A percentile compares a stretch with the other conserved stretches of the same genome.
These are phyloP conservation scores for Ilyonectria mors-panacis DNA, from an alignment of 2,329 filamentous ascomycete genomes.

Conservation along the genomic window DNA sequence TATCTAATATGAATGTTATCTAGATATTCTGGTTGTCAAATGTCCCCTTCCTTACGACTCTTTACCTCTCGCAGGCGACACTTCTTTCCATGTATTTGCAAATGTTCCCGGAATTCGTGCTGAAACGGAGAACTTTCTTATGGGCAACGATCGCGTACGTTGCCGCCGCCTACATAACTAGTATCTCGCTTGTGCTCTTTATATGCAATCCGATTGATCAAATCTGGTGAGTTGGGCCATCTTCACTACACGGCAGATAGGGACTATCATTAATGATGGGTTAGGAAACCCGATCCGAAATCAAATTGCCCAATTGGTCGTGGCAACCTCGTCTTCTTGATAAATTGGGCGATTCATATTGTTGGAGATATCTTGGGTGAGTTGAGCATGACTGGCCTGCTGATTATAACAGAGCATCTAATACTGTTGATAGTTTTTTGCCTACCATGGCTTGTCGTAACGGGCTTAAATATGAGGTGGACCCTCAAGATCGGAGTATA, in stretches of 20 bases:
- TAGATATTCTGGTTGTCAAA: constrained; percentile 32
- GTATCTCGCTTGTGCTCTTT: constrained; percentile 33
- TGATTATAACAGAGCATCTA: no score
- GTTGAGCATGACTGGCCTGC: background rate
- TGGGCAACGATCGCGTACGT: constrained; percentile 30
- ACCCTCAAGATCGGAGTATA: constrained; percentile 36
- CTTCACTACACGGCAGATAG: background rate
- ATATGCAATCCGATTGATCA: constrained; percentile 32
- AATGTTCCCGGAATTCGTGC: constrained; percentile 39
- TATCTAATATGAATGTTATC: background rate
- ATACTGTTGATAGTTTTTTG: constrained; percentile 9
- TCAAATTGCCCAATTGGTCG: background rate
- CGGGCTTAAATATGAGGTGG: constrained; percentile 33
- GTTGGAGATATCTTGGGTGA: constrained; percentile 6
- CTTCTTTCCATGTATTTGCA: constrained; percentile 39
- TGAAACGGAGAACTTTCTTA: constrained; percentile 22
- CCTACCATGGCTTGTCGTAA: constrained; percentile 19
- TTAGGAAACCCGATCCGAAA: background rate
- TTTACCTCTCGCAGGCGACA: constrained; percentile 42
- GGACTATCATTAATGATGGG: background rate
- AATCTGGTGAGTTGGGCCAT: constrained; percentile 30
- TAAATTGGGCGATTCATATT: constrained; percentile 2
- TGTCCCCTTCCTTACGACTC: constrained; percentile 35
- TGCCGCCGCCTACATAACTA: constrained; percentile 14
- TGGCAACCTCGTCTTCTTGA: background rate